Evolutionary conservation across 75 land plant genomes (phyloP).

Genomic region (Selaginella tamariscina): DNA sequence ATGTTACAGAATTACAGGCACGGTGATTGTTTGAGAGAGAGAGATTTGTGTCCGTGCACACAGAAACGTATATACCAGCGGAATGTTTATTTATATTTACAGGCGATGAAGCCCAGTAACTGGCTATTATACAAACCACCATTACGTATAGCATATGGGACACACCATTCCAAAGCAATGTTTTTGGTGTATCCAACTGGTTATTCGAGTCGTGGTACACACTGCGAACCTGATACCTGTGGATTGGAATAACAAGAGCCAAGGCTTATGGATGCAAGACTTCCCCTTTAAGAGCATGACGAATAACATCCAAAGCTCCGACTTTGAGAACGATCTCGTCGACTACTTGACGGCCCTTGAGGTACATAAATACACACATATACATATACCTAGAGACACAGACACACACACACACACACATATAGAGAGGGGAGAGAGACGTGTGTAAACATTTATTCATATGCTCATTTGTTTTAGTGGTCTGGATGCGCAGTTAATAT

Average conservation of each 20-base stretch:
- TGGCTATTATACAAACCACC: slow-evolving; percentile 88
- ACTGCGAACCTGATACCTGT: slow-evolving; percentile 88
- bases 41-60: too few species aligned
- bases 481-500: slow-evolving; percentile 46
- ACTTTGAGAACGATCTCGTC: slow-evolving; percentile 74
- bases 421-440: too few species aligned
- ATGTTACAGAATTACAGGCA: slow-evolving; percentile 12
- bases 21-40: too few species aligned
- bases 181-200: slow-evolving; percentile 79
- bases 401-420: too few species aligned
- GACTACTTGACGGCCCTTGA: slow-evolving; percentile 76
- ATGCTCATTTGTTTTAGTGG: slow-evolving; percentile 40
- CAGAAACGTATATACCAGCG: too few species aligned
- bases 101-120: slow-evolving; percentile 53
- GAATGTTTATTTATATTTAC: slow-evolving; percentile 1
- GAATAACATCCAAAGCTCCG: slow-evolving; percentile 20
- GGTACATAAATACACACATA: slow-evolving; percentile 28
- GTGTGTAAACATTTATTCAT: background rate
- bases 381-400: too few species aligned
- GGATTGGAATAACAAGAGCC: slow-evolving; percentile 98
- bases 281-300: slow-evolving; percentile 60
- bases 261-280: slow-evolving; percentile 99
- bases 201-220: slow-evolving; percentile 72
- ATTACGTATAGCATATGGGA: slow-evolving; percentile 82
- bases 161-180: slow-evolving; percentile 99